phyloP scores from a whole-genome alignment of 768 basidiomycete genomes.

The Termitomyces sp. region DNA sequence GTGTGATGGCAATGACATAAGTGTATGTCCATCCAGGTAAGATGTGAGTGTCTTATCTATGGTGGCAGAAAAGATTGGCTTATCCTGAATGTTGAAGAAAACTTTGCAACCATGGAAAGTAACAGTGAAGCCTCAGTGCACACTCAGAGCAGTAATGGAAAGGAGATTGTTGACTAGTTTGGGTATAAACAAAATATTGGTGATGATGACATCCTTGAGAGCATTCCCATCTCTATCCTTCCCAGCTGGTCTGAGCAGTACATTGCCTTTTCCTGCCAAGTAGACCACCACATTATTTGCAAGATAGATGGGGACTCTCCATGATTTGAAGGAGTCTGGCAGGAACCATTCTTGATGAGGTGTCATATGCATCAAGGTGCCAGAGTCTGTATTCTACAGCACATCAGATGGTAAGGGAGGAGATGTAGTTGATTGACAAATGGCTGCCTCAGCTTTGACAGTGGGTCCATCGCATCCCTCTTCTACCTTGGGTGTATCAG shows the following conservation, averaged over 20 bases:
- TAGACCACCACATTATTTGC: background rate
- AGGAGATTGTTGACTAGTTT: background rate
- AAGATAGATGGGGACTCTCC: background rate
- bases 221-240: background rate
- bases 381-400: background rate
- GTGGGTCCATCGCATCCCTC: no score
- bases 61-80: background rate
- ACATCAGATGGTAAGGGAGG: background rate
- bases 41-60: background rate
- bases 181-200: background rate
- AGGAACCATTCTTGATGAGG: background rate
- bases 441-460: no score
- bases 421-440: no score
- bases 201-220: background rate
- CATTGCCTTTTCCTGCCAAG: background rate
- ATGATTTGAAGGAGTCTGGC: background rate
- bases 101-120: background rate
- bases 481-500: rapidly evolving
- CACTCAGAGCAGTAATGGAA: background rate
- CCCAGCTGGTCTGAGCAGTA: background rate
- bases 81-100: rapidly evolving
- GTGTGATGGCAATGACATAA: background rate
- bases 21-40: background rate
- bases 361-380: background rate
- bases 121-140: background rate